Evolutionary conservation across 768 basidiomycete genomes (phyloP).

Genomic region (Imleria badia): DNA sequence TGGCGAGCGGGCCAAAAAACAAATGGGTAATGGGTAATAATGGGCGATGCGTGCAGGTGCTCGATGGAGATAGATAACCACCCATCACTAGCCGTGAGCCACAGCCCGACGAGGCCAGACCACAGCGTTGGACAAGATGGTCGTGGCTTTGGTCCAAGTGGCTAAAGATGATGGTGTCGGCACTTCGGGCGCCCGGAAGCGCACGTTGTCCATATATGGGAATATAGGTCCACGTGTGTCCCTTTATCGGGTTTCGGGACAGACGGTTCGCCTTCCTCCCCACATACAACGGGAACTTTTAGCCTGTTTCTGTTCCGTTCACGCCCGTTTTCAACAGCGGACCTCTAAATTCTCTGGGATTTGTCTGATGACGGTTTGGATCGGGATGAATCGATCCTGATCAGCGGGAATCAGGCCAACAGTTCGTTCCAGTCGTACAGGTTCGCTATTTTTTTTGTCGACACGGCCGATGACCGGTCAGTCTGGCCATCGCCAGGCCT

Average conservation of each 20-base stretch:
- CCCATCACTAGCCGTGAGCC: background rate
- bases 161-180: background rate
- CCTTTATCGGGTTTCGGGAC: background rate
- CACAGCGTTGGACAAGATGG: background rate
- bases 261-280: background rate
- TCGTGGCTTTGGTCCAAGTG: background rate
- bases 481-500: background rate
- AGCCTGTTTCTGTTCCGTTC: constrained; percentile 1
- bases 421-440: background rate
- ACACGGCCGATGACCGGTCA: background rate
- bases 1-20: background rate
- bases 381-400: background rate
- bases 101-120: background rate
- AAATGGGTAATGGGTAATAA: constrained; percentile 1
- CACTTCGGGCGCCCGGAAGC: constrained; percentile 4
- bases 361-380: constrained; percentile 21
- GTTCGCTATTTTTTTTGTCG: background rate
- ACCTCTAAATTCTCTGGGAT: constrained; percentile 13
- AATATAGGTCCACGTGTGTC: background rate
- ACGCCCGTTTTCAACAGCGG: constrained; percentile 11
- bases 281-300: background rate
- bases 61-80: constrained; percentile 8
- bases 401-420: constrained; percentile 12
- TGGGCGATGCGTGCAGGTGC: background rate
- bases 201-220: background rate